Conservation (phyloP, 306 rosid species). For the Lathyrus sativus region DNA sequence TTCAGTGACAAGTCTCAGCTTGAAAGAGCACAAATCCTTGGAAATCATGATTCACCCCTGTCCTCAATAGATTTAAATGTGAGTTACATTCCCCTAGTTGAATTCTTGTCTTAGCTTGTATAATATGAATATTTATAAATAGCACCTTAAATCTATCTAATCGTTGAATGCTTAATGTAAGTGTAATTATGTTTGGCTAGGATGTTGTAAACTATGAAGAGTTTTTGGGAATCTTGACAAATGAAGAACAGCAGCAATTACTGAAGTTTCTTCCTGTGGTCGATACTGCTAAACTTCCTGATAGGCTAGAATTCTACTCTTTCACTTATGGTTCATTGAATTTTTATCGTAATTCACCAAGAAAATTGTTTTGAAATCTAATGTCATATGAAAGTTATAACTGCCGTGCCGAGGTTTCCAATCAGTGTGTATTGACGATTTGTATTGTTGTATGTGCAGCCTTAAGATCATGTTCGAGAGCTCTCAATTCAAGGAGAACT, state of each 20-base stretch:
- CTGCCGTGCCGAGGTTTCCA: too few species aligned
- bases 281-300: conserved; percentile 73
- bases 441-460: conserved; percentile 65
- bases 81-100: conserved; percentile 44
- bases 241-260: conserved; percentile 86
- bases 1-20: conserved; percentile 77
- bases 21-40: conserved; percentile 72
- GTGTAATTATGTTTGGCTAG: conserved; percentile 51
- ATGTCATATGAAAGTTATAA: too few species aligned
- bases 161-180: conserved; percentile 35
- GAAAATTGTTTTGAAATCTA: too few species aligned
- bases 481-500: conserved; percentile 81
- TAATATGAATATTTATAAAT: background rate
- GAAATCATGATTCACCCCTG: conserved; percentile 74
- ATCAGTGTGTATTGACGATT: conserved; percentile 2
- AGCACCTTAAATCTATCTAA: conserved; percentile 8
- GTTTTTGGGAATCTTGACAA: conserved; percentile 72
- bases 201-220: conserved; percentile 77
- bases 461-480: conserved; percentile 70
- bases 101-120: conserved; percentile 22
- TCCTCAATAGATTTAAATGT: conserved; percentile 71
- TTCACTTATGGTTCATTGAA: background rate
- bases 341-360: too few species aligned
- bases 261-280: conserved; percentile 74
- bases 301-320: conserved; percentile 60